Base-by-base conservation (phyloP, 192 early-diverging fungal species). In the Rhizophagus sp. region DNA sequence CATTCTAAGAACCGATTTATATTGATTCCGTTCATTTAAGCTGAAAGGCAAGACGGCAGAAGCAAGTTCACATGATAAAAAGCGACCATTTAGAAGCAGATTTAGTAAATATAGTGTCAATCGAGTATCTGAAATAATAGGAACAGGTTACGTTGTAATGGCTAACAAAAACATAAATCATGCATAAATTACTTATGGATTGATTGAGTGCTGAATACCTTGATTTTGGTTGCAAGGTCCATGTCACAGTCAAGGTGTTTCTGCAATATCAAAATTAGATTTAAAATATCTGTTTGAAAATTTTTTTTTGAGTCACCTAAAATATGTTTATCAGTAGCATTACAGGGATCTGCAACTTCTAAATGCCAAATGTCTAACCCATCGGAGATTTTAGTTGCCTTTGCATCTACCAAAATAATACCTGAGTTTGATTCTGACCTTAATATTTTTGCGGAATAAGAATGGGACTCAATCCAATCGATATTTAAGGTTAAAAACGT, bases 381-480 rank as follows among this genome's bases (percentile, higher is more conserved):
- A 73, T 73, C 70, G 47, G 27, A 78, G 62, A 9, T 71, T 34
- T 65, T 72, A 24, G 77, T 78, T 27, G 68, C 70, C 33, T 74
- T 80, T 39, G 25, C 19, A 30, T 73, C 33, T 6, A 52, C 44
- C 36, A 62, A 24, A 33, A 74, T 57, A 61, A 80, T 80, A 4
- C 79, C 79, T 0, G 79, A 80, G 49, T 66, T 72, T 39, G 79
- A 65, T 39, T 24, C 22, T 0, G 79, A 80, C 62, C 73, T 80
- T 57, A 47, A 36, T 41, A 72, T 50, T 73, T 80, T 80, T 39
- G 79, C 47, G 22, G 69, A 39, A 33, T 39, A 30, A 1, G 79
- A 50, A 73, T 73, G 49, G 36, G 79, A 72, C 27, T 80, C 79
- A 2, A 80, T 63, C 79, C 79, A 79, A 73, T 79, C 69, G 50